Evolutionary conservation across 2,329 filamentous ascomycete genomes (phyloP).

Genomic region (Colletotrichum cereale): DNA sequence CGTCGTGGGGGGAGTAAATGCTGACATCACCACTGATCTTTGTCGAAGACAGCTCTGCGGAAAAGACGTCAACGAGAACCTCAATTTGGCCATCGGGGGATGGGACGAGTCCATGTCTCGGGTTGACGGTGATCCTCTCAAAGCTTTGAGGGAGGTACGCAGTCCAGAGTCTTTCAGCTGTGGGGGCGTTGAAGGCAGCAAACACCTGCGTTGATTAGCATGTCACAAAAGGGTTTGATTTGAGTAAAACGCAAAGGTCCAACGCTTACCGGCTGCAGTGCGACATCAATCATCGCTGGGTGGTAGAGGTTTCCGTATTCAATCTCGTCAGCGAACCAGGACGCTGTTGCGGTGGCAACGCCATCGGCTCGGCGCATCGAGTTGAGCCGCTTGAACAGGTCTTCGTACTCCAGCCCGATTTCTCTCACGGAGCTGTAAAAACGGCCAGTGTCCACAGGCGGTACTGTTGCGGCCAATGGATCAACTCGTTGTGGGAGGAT

Average conservation of each 20-base stretch:
- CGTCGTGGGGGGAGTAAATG: conserved; percentile 7
- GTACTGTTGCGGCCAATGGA: background rate
- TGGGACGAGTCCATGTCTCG: background rate
- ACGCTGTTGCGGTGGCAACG: conserved; percentile 16
- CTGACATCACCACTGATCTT: conserved; percentile 20
- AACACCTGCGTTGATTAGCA: background rate
- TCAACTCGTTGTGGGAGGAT: background rate
- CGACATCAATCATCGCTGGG: conserved; percentile 11
- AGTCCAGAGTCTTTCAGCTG: background rate
- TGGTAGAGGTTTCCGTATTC: conserved; percentile 2
- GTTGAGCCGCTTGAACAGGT: background rate
- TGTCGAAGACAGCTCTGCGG: background rate
- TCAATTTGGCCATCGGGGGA: background rate
- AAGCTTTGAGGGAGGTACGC: conserved; percentile 21
- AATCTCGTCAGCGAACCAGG: conserved; percentile 17
- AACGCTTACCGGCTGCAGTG: conserved; percentile 8
- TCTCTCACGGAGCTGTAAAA: conserved; percentile 7
- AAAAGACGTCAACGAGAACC: conserved; percentile 14
- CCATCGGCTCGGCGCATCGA: conserved; percentile 18
- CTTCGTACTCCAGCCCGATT: background rate
- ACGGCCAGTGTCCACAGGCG: background rate
- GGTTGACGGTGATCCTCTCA: conserved; percentile 13
- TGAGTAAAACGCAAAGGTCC: too few species aligned
- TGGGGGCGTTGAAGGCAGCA: conserved; percentile 9
- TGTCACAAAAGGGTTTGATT: too few species aligned